phyloP scores from a whole-genome alignment of 805 yeast genomes.

The Saccharomycopsis sp. region DNA sequence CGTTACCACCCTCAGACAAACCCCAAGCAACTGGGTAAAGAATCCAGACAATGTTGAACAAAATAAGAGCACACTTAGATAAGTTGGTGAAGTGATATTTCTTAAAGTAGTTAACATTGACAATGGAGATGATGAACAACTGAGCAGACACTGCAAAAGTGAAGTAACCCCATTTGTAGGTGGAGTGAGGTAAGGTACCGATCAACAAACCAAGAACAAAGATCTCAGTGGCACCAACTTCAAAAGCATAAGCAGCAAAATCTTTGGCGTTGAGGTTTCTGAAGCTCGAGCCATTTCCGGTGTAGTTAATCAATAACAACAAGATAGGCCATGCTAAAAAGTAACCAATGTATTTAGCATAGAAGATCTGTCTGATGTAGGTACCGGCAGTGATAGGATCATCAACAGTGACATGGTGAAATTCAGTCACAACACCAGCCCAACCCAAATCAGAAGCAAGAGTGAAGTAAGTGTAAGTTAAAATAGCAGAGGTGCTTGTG shows the following conservation, averaged over 20 bases:
- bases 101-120: constrained; percentile 3
- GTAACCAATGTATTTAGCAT: constrained; percentile 39
- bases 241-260: constrained; percentile 25
- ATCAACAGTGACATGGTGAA: constrained; percentile 32
- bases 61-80: constrained; percentile 25
- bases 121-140: not conserved
- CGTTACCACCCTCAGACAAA: constrained; percentile 57
- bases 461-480: constrained; percentile 37
- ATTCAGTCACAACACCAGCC: constrained; percentile 34
- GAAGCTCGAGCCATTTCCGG: constrained; percentile 10
- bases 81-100: constrained; percentile 16
- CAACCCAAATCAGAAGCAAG: constrained; percentile 43
- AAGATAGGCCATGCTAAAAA: constrained; percentile 40
- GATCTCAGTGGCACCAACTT: constrained; percentile 33
- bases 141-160: constrained; percentile 25
- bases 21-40: constrained; percentile 49
- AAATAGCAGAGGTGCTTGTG: constrained; percentile 31
- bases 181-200: constrained; percentile 37
- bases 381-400: constrained; percentile 25
- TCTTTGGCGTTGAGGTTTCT: constrained; percentile 6
- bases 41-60: constrained; percentile 37
- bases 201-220: constrained; percentile 39
- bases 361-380: constrained; percentile 37
- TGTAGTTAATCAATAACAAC: constrained; percentile 28
- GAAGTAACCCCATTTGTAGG: constrained; percentile 48